Conservation (phyloP, 768 basidiomycete genomes). For the Sarcodon aspratus region DNA sequence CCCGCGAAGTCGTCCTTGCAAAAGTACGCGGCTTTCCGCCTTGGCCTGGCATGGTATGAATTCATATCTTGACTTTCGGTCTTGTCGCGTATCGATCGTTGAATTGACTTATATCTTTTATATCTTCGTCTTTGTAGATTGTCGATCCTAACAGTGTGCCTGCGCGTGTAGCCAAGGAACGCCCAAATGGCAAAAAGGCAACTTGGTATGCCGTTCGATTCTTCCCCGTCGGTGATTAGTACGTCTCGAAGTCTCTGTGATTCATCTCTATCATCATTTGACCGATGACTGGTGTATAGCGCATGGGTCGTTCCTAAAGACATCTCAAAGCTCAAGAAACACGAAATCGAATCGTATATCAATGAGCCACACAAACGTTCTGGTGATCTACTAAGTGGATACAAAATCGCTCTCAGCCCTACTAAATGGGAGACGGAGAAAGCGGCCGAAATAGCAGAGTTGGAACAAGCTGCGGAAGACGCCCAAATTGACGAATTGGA, state of each 20-base stretch:
- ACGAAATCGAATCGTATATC: constrained; percentile 82
- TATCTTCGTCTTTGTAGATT: constrained; percentile 40
- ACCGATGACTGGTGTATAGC: constrained; percentile 27
- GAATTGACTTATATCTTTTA: constrained; percentile 1
- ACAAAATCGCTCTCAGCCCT: constrained; percentile 67
- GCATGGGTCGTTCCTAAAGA: constrained; percentile 80
- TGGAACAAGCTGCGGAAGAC: constrained; percentile 36
- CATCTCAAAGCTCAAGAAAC: constrained; percentile 61
- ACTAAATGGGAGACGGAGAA: constrained; percentile 48
- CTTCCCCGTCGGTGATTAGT: constrained; percentile 95
- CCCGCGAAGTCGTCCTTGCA: constrained; percentile 81
- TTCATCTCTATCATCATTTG: constrained; percentile 4
- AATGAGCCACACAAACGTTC: constrained; percentile 66
- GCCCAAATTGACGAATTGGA: constrained; percentile 60
- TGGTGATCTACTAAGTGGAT: constrained; percentile 66
- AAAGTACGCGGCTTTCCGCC: constrained; percentile 91
- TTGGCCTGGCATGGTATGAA: constrained; percentile 90
- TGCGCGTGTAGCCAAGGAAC: constrained; percentile 48
- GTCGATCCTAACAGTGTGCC: constrained; percentile 66
- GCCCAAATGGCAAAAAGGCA: constrained; percentile 58
- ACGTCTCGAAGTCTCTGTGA: constrained; percentile 24
- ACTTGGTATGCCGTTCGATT: constrained; percentile 69
- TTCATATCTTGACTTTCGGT: constrained; percentile 9
- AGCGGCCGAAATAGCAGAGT: constrained; percentile 20
- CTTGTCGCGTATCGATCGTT: constrained; percentile 5